phyloP scores from a whole-genome alignment of 148 eudicot species.

The Chenopodium formosanum region DNA sequence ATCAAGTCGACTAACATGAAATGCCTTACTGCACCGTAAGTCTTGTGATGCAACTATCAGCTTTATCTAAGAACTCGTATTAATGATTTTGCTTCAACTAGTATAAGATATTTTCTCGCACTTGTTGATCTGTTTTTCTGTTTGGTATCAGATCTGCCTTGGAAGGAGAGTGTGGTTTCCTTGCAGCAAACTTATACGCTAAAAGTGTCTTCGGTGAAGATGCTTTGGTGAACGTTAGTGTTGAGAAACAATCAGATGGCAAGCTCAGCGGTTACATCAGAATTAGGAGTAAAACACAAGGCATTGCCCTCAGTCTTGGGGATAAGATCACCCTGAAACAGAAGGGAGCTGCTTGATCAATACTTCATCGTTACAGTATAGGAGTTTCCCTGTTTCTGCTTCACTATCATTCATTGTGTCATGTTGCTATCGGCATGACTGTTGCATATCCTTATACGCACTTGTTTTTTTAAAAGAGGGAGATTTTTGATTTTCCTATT shows the following conservation, averaged over 20 bases:
- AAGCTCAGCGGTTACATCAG: constrained; percentile 91
- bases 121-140: neutral
- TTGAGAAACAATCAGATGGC: constrained; percentile 83
- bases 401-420: constrained; percentile 32
- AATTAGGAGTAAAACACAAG: constrained; percentile 93
- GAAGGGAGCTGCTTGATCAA: constrained; percentile 28
- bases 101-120: neutral
- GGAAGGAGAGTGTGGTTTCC: constrained; percentile 92
- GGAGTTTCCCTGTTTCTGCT: constrained; percentile 37
- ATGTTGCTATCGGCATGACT: constrained; percentile 21
- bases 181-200: constrained; percentile 91
- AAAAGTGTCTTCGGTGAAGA: constrained; percentile 94
- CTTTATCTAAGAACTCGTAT: neutral
- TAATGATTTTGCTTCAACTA: neutral
- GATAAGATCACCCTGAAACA: constrained; percentile 95
- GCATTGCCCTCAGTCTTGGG: constrained; percentile 81
- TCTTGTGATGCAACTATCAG: neutral
- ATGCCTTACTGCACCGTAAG: constrained; percentile 84
- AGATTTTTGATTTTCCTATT: constrained; percentile 17
- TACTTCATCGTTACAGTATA: constrained; percentile 6
- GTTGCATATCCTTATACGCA: constrained; percentile 19
- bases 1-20: constrained; percentile 92
- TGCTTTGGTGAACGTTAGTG: constrained; percentile 83
- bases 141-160: constrained; percentile 63
- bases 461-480: constrained; percentile 5